Evolutionary conservation across 1,284 basidiomycete species (phyloP).

Genomic region (Tilletia indica): DNA sequence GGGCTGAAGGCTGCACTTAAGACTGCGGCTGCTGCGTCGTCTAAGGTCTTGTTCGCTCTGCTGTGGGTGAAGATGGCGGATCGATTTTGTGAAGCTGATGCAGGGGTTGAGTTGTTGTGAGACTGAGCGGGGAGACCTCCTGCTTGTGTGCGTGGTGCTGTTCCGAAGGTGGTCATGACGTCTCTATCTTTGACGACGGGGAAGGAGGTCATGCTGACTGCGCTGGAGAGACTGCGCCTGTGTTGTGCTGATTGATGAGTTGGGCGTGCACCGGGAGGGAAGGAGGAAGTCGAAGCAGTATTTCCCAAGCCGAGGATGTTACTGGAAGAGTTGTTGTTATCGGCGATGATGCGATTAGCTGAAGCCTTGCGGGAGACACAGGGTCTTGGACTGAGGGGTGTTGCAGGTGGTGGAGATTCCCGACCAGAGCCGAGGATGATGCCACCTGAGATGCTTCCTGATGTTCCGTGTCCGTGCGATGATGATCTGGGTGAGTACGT

Average conservation of each 20-base stretch:
- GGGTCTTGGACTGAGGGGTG: slow-evolving; percentile 9
- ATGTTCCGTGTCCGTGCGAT: background rate
- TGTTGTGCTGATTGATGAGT: background rate
- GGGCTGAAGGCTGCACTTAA: too few relatives aligned
- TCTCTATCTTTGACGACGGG: background rate
- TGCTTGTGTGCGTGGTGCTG: background rate
- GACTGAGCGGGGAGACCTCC: too few relatives aligned
- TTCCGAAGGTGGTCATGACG: slow-evolving; percentile 8
- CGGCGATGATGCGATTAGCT: background rate
- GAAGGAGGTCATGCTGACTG: slow-evolving; percentile 7
- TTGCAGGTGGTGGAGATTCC: background rate
- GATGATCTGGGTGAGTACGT: background rate
- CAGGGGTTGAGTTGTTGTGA: too few relatives aligned
- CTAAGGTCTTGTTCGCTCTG: too few relatives aligned
- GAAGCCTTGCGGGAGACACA: slow-evolving; percentile 13
- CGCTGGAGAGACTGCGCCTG: background rate
- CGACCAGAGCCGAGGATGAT: too few relatives aligned
- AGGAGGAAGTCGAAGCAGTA: background rate
- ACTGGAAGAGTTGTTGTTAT: background rate
- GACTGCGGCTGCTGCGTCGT: too few relatives aligned
- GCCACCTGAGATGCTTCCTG: too few relatives aligned
- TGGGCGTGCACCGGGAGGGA: background rate
- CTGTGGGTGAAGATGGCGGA: too few relatives aligned
- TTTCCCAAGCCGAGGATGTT: background rate
- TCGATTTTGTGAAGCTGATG: too few relatives aligned